These are phyloP conservation scores for Gossypium schwendimanii DNA, from an alignment of 441 rosid genomes.

Conservation along the genomic window DNA sequence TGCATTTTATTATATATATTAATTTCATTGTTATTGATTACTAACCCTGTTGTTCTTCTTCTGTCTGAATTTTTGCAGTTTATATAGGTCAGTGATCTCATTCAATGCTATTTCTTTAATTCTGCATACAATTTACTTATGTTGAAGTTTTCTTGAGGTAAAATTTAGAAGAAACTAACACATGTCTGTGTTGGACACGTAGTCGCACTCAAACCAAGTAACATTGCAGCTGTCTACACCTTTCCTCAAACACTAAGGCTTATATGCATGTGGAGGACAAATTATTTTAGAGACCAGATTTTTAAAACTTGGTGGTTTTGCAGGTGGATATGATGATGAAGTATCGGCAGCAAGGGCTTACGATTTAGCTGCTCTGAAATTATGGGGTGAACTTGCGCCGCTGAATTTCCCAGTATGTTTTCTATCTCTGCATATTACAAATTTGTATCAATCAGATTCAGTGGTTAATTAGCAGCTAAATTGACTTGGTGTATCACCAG, in stretches of 20 bases:
- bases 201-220: neutral
- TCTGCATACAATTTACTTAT: neutral
- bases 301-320: neutral
- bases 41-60: neutral
- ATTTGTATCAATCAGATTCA: too few species aligned
- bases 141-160: neutral
- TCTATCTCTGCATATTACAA: neutral
- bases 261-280: neutral
- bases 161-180: too few species aligned
- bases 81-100: constrained; percentile 17
- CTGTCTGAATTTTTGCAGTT: constrained; percentile 4
- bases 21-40: neutral
- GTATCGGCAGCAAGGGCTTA: constrained; percentile 12
- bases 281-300: neutral
- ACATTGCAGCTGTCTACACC: neutral
- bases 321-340: constrained; percentile 14
- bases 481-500: constrained; percentile 2
- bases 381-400: neutral
- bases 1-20: neutral
- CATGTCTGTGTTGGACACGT: neutral
- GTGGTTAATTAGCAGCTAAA: too few species aligned
- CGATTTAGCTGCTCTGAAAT: constrained; percentile 17
- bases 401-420: constrained; percentile 13
- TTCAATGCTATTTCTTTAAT: neutral
- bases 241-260: neutral